phyloP scores from a whole-genome alignment of 2,329 filamentous ascomycete genomes.

The Fusarium dimerum region DNA sequence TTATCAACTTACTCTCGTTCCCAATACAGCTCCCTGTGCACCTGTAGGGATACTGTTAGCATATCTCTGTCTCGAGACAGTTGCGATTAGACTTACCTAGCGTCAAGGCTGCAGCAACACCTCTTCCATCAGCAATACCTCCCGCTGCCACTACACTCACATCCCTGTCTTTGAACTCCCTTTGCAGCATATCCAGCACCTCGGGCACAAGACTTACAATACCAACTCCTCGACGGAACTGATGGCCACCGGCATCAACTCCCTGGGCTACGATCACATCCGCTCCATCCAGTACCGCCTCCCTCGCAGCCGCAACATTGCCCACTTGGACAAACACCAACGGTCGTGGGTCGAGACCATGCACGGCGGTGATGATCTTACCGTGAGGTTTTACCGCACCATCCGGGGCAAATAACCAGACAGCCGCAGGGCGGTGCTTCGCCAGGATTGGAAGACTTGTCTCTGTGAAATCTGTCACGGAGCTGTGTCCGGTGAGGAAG shows the following conservation, averaged over 20 bases:
- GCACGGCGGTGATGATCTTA: constrained; percentile 39
- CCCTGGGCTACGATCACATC: constrained; percentile 66
- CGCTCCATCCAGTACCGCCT: constrained; percentile 48
- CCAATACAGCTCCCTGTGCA: constrained; percentile 46
- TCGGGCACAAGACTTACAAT: constrained; percentile 60
- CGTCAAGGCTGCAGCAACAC: constrained; percentile 55
- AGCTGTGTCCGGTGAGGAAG: constrained; percentile 58
- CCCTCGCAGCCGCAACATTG: constrained; percentile 55
- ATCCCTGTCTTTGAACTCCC: constrained; percentile 35
- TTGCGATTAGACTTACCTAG: constrained; percentile 44
- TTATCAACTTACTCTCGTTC: constrained; percentile 39
- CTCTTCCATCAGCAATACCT: constrained; percentile 58
- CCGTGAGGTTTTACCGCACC: constrained; percentile 41
- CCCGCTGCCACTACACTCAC: constrained; percentile 57
- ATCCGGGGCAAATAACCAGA: constrained; percentile 68
- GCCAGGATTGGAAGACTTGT: constrained; percentile 53
- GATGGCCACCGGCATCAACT: constrained; percentile 65
- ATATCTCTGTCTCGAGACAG: too few species aligned
- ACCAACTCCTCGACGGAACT: constrained; percentile 54
- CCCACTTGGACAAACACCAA: constrained; percentile 64
- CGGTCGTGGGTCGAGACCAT: constrained; percentile 34
- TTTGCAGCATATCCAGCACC: constrained; percentile 48
- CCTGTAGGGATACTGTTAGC: constrained; percentile 27
- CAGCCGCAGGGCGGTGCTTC: constrained; percentile 55
- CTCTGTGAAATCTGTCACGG: constrained; percentile 39